These are phyloP conservation scores for Geranium brycei DNA, from an alignment of 345 rosid genomes.

Conservation along the genomic window DNA sequence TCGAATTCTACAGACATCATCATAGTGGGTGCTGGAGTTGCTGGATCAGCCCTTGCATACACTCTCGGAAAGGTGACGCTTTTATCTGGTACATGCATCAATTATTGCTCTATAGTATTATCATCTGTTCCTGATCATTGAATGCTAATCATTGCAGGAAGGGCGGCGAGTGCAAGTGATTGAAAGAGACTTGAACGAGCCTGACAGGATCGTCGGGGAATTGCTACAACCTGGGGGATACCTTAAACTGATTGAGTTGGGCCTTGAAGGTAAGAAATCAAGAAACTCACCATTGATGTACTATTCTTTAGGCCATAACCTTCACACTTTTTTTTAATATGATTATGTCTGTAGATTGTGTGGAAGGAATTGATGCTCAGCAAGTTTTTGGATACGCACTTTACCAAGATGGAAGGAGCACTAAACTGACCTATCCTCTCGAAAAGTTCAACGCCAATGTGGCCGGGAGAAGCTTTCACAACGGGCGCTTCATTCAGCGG, in stretches of 20 bases:
- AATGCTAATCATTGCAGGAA: slow-evolving; percentile 26
- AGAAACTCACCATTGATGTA: not conserved
- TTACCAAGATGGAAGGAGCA: slow-evolving; percentile 30
- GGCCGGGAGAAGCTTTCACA: slow-evolving; percentile 48
- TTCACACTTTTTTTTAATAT: not conserved
- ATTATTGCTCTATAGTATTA: no score
- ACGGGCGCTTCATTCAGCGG: slow-evolving; percentile 46
- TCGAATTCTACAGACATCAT: no score
- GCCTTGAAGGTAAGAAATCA: slow-evolving; percentile 38
- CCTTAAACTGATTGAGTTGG: slow-evolving; percentile 59
- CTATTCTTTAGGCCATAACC: not conserved
- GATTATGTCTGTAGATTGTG: slow-evolving; percentile 26
- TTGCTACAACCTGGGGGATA: slow-evolving; percentile 68
- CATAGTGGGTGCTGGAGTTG: no score
- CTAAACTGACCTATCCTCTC: slow-evolving; percentile 30
- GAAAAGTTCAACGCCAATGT: slow-evolving; percentile 31
- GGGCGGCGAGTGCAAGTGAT: slow-evolving; percentile 56
- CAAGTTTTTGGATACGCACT: slow-evolving; percentile 38
- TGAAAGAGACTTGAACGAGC: slow-evolving; percentile 60
- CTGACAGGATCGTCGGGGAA: slow-evolving; percentile 68
- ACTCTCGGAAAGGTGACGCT: no score
- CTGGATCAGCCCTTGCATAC: no score
- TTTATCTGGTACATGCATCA: no score
- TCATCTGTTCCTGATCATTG: no score
- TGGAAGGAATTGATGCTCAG: slow-evolving; percentile 45